Conservation (phyloP, 148 eudicot genomes). For the Simmondsia chinensis region DNA sequence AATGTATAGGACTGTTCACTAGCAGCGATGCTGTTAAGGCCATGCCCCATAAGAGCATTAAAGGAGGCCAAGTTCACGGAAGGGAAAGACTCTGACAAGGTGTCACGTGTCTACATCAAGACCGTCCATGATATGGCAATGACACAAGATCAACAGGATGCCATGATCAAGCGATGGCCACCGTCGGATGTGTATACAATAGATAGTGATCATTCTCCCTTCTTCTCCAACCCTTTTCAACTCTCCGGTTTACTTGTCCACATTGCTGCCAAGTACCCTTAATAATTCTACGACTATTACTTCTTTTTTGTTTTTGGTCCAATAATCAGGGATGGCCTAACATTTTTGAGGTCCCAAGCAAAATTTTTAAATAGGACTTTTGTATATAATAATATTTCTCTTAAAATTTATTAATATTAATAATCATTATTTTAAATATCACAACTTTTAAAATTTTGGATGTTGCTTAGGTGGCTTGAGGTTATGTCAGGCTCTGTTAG, state of each 20-base stretch:
- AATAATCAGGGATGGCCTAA: too few species aligned
- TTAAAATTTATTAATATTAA: too few species aligned
- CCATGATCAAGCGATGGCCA: constrained; percentile 66
- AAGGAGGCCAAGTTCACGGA: constrained; percentile 24
- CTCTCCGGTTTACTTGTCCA: constrained; percentile 49
- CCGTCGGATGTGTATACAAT: constrained; percentile 44
- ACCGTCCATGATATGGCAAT: constrained; percentile 46
- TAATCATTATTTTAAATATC: too few species aligned
- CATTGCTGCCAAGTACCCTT: too few species aligned
- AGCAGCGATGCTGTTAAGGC: constrained; percentile 59
- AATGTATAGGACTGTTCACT: constrained; percentile 39
- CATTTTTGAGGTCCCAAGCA: too few species aligned
- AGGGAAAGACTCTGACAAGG: constrained; percentile 18
- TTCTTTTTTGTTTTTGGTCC: too few species aligned
- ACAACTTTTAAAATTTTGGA: too few species aligned
- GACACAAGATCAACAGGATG: constrained; percentile 58
- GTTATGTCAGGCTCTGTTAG: too few species aligned
- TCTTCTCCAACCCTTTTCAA: constrained; percentile 53
- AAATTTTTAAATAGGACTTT: too few species aligned
- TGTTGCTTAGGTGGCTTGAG: too few species aligned
- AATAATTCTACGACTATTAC: too few species aligned
- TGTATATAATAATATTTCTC: too few species aligned
- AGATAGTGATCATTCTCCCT: constrained; percentile 76
- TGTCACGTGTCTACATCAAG: constrained; percentile 51
- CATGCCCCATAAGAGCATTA: constrained; percentile 52